A percentile compares a stretch with the other conserved stretches of the same genome.
Conservation (phyloP, 768 basidiomycete genomes). For the Tulasnella sp. region DNA sequence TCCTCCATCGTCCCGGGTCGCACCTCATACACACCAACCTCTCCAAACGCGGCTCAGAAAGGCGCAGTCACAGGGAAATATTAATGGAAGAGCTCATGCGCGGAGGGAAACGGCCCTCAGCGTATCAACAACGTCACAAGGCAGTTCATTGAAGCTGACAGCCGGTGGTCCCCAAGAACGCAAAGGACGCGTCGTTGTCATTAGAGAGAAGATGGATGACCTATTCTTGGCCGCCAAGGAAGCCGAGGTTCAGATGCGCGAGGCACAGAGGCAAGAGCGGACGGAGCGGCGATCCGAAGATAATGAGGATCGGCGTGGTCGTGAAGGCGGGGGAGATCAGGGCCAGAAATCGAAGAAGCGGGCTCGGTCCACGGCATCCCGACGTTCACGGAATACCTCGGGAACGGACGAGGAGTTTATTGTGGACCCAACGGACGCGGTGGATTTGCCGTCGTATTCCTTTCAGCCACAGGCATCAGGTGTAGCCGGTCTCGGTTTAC, state of each 20-base stretch:
- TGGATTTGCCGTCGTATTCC: constrained; percentile 53
- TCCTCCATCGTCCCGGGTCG: not conserved
- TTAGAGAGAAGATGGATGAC: constrained; percentile 71
- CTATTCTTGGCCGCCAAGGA: constrained; percentile 60
- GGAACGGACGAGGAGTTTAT: constrained; percentile 36
- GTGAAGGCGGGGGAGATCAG: not conserved
- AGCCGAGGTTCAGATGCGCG: constrained; percentile 60
- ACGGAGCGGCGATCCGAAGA: constrained; percentile 26
- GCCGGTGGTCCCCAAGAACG: constrained; percentile 26
- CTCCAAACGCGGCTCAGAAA: constrained; percentile 32
- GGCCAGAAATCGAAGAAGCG: not conserved
- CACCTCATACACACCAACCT: constrained; percentile 2
- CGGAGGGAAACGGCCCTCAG: constrained; percentile 23
- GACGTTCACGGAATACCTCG: not conserved
- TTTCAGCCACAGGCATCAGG: constrained; percentile 19
- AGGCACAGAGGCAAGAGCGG: constrained; percentile 40
- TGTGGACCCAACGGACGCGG: constrained; percentile 67
- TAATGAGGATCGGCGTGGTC: not conserved
- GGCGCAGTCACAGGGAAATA: constrained; percentile 30
- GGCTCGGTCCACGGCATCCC: not conserved
- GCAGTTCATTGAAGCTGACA: not conserved
- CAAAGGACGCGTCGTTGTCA: constrained; percentile 62
- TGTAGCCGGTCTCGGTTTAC: constrained; percentile 6
- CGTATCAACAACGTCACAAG: constrained; percentile 4
- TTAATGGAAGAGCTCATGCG: constrained; percentile 30